phyloP scores from a whole-genome alignment of 768 basidiomycete species.

The Hortiboletus flavorubellus region DNA sequence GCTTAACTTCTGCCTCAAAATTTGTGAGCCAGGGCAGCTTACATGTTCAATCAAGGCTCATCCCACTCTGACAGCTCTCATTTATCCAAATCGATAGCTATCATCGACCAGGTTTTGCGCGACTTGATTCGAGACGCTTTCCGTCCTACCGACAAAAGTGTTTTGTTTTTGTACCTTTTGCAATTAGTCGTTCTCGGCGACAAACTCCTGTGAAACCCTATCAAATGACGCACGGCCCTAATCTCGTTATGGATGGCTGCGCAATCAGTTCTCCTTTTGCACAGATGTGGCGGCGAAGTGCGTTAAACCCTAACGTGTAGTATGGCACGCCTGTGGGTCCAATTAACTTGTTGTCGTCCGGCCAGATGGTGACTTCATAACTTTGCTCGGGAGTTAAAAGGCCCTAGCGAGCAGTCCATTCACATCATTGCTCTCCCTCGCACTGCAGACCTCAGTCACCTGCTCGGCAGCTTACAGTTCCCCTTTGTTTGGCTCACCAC shows the following conservation, averaged over 20 bases:
- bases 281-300: conserved; percentile 19
- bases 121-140: conserved; percentile 19
- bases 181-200: conserved; percentile 37
- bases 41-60: conserved; percentile 21
- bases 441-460: background rate
- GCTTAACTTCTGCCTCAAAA: conserved; percentile 19
- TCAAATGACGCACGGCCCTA: conserved; percentile 34
- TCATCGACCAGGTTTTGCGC: conserved; percentile 22
- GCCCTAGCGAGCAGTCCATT: conserved; percentile 9
- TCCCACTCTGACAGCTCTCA: conserved; percentile 25
- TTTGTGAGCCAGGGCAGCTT: conserved; percentile 25
- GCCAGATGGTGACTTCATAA: conserved; percentile 25
- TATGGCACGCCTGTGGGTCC: conserved; percentile 18
- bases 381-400: conserved; percentile 27
- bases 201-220: conserved; percentile 34
- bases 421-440: conserved; percentile 6
- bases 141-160: conserved; percentile 16
- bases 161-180: conserved; percentile 24
- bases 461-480: conserved; percentile 1
- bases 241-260: conserved; percentile 23
- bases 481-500: background rate
- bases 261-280: conserved; percentile 30
- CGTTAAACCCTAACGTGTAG: conserved; percentile 23
- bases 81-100: conserved; percentile 30
- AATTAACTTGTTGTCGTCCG: conserved; percentile 12